These are phyloP conservation scores for Maudiozyma serrabonitensis DNA, from an alignment of 805 yeast genomes.

Conservation along the genomic window DNA sequence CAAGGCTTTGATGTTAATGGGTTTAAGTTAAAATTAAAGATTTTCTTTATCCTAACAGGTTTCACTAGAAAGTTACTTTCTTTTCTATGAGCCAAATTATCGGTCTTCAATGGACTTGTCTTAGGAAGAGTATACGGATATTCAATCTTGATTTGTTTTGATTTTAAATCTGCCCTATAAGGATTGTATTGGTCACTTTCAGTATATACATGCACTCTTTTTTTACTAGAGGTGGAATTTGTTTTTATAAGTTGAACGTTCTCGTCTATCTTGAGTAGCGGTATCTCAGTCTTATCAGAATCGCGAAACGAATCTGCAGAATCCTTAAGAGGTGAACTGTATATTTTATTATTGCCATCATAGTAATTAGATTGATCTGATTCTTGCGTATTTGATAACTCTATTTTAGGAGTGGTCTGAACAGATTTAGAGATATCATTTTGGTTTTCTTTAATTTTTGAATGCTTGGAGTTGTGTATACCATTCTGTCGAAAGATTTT, in stretches of 20 bases:
- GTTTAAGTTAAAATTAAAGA: conserved; percentile 14
- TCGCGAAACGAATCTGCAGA: neutral
- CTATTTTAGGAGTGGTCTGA: neutral
- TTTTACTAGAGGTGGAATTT: too few relatives aligned
- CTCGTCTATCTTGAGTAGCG: too few relatives aligned
- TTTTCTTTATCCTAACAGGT: neutral
- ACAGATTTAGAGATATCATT: neutral
- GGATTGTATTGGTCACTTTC: too few relatives aligned
- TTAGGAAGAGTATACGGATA: neutral
- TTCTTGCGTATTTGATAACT: neutral
- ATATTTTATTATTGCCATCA: neutral
- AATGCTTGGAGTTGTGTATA: neutral
- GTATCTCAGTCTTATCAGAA: too few relatives aligned
- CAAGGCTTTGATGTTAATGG: conserved; percentile 24
- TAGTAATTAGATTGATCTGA: neutral
- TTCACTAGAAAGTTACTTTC: neutral
- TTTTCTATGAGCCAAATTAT: neutral
- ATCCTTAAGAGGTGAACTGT: conserved; percentile 7
- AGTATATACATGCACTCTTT: too few relatives aligned
- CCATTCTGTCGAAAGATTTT: neutral
- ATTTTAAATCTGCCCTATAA: neutral
- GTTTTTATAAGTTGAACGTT: neutral
- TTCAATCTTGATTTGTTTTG: neutral
- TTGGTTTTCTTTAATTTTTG: neutral
- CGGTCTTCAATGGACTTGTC: neutral